These are phyloP conservation scores for Ophiorrhiza pumila DNA, from an alignment of 257 asterid genomes.

Conservation along the genomic window DNA sequence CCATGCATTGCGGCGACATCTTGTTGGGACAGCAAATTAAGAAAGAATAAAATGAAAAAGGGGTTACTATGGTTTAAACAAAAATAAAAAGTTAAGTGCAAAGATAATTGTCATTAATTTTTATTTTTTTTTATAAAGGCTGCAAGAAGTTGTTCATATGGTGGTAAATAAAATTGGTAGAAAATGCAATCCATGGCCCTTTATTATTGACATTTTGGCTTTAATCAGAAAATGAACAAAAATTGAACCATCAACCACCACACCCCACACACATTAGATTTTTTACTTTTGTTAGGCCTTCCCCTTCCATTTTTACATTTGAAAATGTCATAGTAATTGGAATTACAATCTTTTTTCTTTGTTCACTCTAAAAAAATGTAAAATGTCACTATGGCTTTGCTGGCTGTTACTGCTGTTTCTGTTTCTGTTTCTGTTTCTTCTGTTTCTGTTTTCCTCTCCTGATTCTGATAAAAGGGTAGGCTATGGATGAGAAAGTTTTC, in stretches of 20 bases:
- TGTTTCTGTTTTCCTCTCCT: background rate
- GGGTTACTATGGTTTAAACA: no score
- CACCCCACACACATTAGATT: background rate
- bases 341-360: background rate
- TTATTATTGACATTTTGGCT: conserved; percentile 10
- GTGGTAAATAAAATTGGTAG: conserved; percentile 4
- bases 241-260: background rate
- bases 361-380: background rate
- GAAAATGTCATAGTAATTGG: background rate
- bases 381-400: background rate
- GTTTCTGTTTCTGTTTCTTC: no score
- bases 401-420: background rate
- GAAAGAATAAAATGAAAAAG: no score
- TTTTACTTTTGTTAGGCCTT: background rate
- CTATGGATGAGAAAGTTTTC: background rate
- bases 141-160: conserved; percentile 1
- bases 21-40: no score
- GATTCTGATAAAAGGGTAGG: conserved; percentile 4
- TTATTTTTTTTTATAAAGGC: background rate
- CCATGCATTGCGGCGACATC: no score
- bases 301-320: background rate
- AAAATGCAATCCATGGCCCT: background rate
- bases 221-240: background rate
- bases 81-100: no score
- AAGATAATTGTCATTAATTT: no score